phyloP scores from a whole-genome alignment of 2,329 filamentous ascomycete species.

The Fusarium pininemorale region DNA sequence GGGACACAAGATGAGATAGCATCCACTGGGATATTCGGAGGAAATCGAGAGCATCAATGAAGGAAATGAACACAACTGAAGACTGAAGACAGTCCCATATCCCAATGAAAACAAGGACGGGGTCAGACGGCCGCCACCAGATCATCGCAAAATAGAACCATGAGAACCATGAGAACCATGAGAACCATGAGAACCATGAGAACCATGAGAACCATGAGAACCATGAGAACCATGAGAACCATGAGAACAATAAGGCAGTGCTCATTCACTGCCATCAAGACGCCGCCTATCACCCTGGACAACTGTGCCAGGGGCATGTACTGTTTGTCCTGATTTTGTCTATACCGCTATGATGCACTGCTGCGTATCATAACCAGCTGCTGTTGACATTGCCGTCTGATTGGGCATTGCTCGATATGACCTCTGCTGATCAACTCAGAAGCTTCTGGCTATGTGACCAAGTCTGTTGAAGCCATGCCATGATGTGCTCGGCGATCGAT shows the following conservation, averaged over 20 bases:
- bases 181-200: background rate
- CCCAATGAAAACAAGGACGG: background rate
- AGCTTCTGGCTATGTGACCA: too few relatives aligned
- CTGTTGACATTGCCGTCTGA: background rate
- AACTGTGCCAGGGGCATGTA: background rate
- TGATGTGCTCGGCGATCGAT: too few relatives aligned
- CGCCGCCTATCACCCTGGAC: background rate
- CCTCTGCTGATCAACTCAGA: too few relatives aligned
- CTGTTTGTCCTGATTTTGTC: conserved; percentile 5
- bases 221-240: background rate
- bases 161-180: background rate
- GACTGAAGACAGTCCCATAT: background rate
- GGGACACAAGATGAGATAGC: background rate
- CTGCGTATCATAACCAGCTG: background rate
- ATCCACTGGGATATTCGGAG: background rate
- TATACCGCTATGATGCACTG: background rate
- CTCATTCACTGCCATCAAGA: background rate
- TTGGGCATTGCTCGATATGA: too few relatives aligned
- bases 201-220: background rate
- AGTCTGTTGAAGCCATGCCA: too few relatives aligned
- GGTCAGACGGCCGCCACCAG: background rate
- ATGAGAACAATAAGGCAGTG: background rate
- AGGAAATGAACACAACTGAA: background rate
- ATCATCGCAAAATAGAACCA: background rate
- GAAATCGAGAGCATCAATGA: background rate